phyloP scores from a whole-genome alignment of 2,329 filamentous ascomycete genomes.

The Colletotrichum sp. region DNA sequence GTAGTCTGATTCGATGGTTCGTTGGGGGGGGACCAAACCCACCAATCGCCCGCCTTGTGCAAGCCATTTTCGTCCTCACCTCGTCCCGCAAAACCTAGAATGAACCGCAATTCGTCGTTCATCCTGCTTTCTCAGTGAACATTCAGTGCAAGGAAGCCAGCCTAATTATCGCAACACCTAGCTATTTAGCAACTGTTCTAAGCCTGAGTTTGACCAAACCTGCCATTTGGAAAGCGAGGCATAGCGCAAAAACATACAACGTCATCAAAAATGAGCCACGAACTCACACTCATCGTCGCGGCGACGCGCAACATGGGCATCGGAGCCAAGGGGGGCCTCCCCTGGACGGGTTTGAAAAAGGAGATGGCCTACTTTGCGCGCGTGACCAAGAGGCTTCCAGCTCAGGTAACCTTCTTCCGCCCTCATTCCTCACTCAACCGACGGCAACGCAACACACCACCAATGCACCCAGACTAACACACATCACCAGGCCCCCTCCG shows the following conservation, averaged over 20 bases:
- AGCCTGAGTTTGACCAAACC: background rate
- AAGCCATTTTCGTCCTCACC: background rate
- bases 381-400: conserved; percentile 74
- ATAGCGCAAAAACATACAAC: background rate
- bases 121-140: background rate
- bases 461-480: background rate
- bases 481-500: conserved; percentile 30
- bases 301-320: conserved; percentile 92
- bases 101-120: background rate
- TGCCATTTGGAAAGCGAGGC: background rate
- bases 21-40: background rate
- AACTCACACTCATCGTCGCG: conserved; percentile 92
- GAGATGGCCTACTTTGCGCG: conserved; percentile 97
- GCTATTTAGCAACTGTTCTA: background rate
- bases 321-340: conserved; percentile 77
- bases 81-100: conserved; percentile 12
- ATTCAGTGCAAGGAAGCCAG: fast-evolving
- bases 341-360: conserved; percentile 86
- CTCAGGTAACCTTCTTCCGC: conserved; percentile 35
- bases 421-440: background rate
- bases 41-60: conserved; percentile 3
- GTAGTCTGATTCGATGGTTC: background rate
- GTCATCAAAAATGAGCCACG: conserved; percentile 30
- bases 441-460: background rate
- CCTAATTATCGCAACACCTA: background rate